Evolutionary conservation across 306 rosid genomes (phyloP).

Genomic region (Leucaena leucocephala): DNA sequence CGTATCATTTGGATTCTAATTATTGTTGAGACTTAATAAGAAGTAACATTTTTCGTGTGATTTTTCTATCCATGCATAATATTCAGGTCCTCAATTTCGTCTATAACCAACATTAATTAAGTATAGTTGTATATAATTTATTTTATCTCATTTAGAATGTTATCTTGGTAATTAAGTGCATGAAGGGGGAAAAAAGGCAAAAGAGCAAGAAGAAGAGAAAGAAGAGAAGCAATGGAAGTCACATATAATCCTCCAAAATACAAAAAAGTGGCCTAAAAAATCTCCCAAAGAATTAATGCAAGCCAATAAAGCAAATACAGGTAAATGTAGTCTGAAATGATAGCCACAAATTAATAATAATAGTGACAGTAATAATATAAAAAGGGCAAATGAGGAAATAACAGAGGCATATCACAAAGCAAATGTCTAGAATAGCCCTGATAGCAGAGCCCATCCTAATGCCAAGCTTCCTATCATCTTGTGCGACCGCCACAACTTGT

Average conservation of each 20-base stretch:
- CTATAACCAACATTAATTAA: too few species aligned
- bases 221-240: neutral
- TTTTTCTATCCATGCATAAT: too few species aligned
- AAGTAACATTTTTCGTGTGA: too few species aligned
- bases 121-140: too few species aligned
- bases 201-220: neutral
- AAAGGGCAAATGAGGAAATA: neutral
- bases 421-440: constrained; percentile 37
- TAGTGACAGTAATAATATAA: neutral
- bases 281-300: constrained; percentile 61
- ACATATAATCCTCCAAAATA: constrained; percentile 22
- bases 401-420: neutral
- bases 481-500: constrained; percentile 44
- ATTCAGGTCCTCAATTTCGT: too few species aligned
- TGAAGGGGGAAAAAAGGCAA: neutral
- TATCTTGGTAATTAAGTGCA: neutral
- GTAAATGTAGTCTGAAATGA: constrained; percentile 2
- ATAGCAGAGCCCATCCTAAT: constrained; percentile 49
- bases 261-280: constrained; percentile 42
- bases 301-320: constrained; percentile 28
- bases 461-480: constrained; percentile 54
- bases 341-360: constrained; percentile 9
- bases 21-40: neutral
- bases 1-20: too few species aligned
- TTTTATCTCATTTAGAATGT: too few species aligned